Conservation (phyloP, 148 eudicot genomes). For the Persicaria maculosa region DNA sequence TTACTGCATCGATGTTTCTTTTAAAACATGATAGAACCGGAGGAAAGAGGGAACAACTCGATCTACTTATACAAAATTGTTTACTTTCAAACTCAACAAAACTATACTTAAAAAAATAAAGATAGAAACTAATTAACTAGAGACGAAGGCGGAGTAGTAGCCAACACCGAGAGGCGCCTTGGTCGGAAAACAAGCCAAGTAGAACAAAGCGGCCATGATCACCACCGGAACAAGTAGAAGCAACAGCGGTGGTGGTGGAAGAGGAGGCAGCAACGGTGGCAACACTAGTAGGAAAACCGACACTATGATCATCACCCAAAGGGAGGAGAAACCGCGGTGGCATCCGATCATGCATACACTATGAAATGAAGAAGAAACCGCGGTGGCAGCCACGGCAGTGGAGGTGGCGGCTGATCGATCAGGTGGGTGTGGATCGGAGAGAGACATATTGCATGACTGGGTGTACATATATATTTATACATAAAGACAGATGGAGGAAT, state of each 20-base stretch:
- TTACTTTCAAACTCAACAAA: no score
- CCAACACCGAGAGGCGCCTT: neutral
- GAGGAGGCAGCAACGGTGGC: neutral
- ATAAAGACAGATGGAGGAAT: neutral
- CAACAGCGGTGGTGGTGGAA: neutral
- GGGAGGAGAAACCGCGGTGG: neutral
- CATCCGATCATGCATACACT: no score
- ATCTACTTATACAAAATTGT: no score
- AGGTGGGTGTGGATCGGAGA: no score
- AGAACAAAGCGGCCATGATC: neutral
- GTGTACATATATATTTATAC: neutral
- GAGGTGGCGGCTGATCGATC: no score
- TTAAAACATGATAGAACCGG: no score
- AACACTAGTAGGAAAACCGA: neutral
- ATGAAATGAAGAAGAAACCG: no score
- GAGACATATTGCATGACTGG: neutral
- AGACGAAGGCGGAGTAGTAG: neutral
- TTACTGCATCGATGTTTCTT: no score
- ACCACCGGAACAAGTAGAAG: neutral
- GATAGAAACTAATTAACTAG: neutral
- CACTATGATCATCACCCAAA: neutral
- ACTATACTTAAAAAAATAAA: no score
- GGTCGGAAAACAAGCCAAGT: neutral
- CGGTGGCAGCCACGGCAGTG: no score
- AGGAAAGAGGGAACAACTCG: no score